A percentile compares a stretch with the other conserved stretches of the same genome.
Conservation (phyloP, 2,329 filamentous ascomycete genomes). For the Pseudogymnoascus sp. region DNA sequence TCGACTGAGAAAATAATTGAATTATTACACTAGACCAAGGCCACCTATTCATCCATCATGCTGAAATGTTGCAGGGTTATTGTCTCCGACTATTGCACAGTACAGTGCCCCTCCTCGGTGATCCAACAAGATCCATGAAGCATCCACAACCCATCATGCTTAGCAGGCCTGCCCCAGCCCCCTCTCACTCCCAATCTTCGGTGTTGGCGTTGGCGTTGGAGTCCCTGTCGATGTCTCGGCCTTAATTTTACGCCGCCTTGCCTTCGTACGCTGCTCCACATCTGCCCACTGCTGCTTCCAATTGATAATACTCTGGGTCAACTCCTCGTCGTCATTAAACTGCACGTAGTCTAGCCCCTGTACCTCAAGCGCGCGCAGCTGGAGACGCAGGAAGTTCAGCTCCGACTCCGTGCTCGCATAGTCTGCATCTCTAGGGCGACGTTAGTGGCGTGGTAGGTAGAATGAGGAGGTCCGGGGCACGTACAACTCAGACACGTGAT, state of each 20-base stretch:
- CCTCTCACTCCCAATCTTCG: background rate
- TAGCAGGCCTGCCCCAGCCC: background rate
- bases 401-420: constrained; percentile 50
- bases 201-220: background rate
- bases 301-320: constrained; percentile 48
- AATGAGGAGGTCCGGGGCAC: constrained; percentile 13
- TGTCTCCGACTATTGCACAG: background rate
- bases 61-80: background rate
- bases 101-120: background rate
- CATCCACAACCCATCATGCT: background rate
- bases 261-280: constrained; percentile 36
- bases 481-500: constrained; percentile 49
- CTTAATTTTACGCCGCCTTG: constrained; percentile 14
- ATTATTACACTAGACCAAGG: background rate
- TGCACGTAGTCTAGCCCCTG: constrained; percentile 43
- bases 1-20: background rate
- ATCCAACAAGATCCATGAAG: background rate
- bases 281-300: constrained; percentile 54
- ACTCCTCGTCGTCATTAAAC: constrained; percentile 44
- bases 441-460: background rate
- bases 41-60: background rate
- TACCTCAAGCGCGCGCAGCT: constrained; percentile 54
- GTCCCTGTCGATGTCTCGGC: background rate
- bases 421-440: constrained; percentile 41
- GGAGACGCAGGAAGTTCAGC: constrained; percentile 52